Evolutionary conservation across 202 grass and related monocot species (phyloP).

Genomic region (Schoenoplectus tabernaemontani): DNA sequence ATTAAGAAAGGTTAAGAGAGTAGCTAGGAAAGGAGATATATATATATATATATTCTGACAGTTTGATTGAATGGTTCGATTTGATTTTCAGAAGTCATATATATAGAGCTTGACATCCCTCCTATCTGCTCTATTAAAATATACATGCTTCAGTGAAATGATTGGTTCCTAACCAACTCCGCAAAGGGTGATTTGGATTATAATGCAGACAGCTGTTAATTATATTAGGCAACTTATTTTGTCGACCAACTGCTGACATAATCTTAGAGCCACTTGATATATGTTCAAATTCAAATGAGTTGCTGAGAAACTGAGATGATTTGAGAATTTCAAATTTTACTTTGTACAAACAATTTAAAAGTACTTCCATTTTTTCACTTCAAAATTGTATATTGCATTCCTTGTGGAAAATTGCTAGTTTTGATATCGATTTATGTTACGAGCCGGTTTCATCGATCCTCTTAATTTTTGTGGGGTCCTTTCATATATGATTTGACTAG

Average conservation of each 20-base stretch:
- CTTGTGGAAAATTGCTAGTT: too few relatives aligned
- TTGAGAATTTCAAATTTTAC: neutral
- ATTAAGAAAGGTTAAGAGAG: neutral
- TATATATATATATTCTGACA: neutral
- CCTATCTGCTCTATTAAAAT: neutral
- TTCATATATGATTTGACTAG: too few relatives aligned
- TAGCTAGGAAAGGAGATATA: neutral
- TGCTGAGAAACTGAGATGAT: neutral
- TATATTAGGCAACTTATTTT: neutral
- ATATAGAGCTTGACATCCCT: neutral
- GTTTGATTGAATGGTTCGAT: neutral
- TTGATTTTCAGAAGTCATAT: neutral
- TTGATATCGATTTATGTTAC: too few relatives aligned
- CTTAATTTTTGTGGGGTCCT: too few relatives aligned
- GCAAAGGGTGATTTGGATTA: constrained; percentile 12
- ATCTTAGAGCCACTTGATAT: neutral
- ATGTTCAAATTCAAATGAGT: neutral
- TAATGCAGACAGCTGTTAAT: constrained; percentile 1
- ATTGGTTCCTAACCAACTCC: constrained; percentile 13
- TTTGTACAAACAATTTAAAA: neutral
- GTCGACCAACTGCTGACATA: constrained; percentile 8
- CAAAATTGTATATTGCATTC: neutral
- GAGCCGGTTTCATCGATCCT: too few relatives aligned
- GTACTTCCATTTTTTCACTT: neutral
- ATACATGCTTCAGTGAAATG: constrained; percentile 18